Percentiles rank a stretch among this genome's conserved stretches.
Conservation (phyloP, 140 eudicot species). For the Senecio squalidus region DNA sequence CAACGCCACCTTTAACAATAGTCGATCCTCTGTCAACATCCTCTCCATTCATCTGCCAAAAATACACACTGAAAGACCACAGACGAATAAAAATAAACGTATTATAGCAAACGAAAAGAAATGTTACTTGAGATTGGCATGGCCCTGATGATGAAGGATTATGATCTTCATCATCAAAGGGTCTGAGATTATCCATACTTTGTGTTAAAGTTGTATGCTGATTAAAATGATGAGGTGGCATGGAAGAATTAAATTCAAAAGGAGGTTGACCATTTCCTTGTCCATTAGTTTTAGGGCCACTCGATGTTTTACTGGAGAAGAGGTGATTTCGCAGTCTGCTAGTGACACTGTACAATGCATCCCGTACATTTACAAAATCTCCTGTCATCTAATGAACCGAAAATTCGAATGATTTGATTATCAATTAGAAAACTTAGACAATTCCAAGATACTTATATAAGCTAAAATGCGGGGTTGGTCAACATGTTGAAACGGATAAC, state of each 20-base stretch:
- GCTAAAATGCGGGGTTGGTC: too few species aligned
- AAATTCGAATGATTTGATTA: not conserved
- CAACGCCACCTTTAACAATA: constrained; percentile 46
- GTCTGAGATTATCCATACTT: constrained; percentile 42
- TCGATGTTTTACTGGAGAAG: constrained; percentile 28
- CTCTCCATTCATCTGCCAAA: constrained; percentile 38
- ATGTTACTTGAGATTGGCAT: constrained; percentile 37
- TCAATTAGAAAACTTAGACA: not conserved
- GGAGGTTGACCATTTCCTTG: constrained; percentile 24
- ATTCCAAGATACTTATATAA: not conserved
- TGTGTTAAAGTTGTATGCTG: constrained; percentile 30
- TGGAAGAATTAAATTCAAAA: not conserved
- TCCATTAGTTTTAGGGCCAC: constrained; percentile 26
- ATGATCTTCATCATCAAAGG: constrained; percentile 31
- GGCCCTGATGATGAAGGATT: constrained; percentile 32
- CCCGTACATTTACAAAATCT: constrained; percentile 49
- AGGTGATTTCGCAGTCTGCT: constrained; percentile 49
- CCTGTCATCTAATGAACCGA: constrained; percentile 51
- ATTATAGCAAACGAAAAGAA: not conserved
- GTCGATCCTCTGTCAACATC: constrained; percentile 35
- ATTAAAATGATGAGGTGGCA: constrained; percentile 22
- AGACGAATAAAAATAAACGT: not conserved
- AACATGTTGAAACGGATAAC: too few species aligned
- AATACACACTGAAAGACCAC: not conserved
- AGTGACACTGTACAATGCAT: constrained; percentile 55